Percentiles rank a stretch among this genome's conserved stretches.
Evolutionary conservation across 2,329 filamentous ascomycete species (phyloP).

Genomic region (Colletotrichum scovillei): DNA sequence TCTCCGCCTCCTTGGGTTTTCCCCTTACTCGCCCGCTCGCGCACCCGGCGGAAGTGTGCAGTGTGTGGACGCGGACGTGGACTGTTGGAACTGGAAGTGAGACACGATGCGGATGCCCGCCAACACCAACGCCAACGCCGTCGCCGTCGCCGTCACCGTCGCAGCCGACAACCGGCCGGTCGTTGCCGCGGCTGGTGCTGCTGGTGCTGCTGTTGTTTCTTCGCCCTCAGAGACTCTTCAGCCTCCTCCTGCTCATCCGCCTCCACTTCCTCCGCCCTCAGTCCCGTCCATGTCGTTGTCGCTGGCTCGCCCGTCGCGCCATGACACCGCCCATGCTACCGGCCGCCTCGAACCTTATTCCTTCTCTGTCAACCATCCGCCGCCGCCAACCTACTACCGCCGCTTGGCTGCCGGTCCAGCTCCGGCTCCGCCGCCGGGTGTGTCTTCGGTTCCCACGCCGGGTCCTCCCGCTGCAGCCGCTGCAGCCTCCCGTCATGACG

Average conservation of each 20-base stretch:
- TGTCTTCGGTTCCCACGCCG: background rate
- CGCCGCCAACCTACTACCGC: conserved; percentile 14
- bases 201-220: background rate
- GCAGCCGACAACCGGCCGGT: conserved; percentile 9
- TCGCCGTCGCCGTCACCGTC: conserved; percentile 12
- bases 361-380: background rate
- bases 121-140: conserved; percentile 11
- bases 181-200: background rate
- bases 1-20: conserved; percentile 20
- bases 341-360: conserved; percentile 12
- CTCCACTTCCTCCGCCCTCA: background rate
- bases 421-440: background rate
- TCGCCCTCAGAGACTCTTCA: background rate
- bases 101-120: conserved; percentile 35
- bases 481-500: conserved; percentile 15
- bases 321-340: conserved; percentile 12
- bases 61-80: conserved; percentile 10
- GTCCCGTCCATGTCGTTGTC: conserved; percentile 14
- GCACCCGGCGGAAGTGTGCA: conserved; percentile 7
- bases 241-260: background rate
- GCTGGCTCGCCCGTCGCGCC: conserved; percentile 8
- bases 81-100: conserved; percentile 21
- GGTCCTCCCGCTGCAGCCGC: background rate
- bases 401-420: conserved; percentile 13
- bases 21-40: conserved; percentile 18